Conservation (phyloP, 768 basidiomycete genomes). For the Collybia nuda region DNA sequence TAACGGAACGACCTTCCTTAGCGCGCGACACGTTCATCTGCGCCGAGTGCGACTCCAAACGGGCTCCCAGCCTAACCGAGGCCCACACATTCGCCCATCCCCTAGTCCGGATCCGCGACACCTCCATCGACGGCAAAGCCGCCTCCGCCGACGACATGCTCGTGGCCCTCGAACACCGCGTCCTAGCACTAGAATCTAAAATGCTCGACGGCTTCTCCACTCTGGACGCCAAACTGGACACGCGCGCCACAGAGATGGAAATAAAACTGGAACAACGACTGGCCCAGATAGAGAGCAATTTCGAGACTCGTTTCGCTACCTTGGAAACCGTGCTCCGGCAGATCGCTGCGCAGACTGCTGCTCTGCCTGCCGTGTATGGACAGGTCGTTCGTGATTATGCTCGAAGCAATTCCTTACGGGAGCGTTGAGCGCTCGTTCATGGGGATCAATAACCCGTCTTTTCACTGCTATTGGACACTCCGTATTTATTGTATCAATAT, state of each 20-base stretch:
- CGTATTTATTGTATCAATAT: too few species aligned
- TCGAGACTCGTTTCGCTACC: constrained; percentile 18
- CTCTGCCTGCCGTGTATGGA: constrained; percentile 25
- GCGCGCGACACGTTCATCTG: constrained; percentile 32
- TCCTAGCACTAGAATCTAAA: constrained; percentile 27
- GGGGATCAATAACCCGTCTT: too few species aligned
- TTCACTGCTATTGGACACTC: too few species aligned
- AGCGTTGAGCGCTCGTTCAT: not conserved
- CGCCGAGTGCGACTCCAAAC: constrained; percentile 25
- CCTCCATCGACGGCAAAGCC: constrained; percentile 12
- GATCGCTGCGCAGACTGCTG: constrained; percentile 23
- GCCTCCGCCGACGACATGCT: constrained; percentile 25
- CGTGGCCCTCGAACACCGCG: constrained; percentile 25
- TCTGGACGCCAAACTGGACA: constrained; percentile 22
- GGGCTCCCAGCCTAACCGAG: constrained; percentile 5
- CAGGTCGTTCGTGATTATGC: constrained; percentile 19
- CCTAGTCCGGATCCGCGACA: constrained; percentile 26
- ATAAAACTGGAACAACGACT: constrained; percentile 17
- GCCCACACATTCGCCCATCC: constrained; percentile 20
- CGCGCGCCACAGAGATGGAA: constrained; percentile 24
- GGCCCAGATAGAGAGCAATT: constrained; percentile 8
- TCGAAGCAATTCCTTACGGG: constrained; percentile 5
- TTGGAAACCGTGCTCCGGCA: constrained; percentile 21
- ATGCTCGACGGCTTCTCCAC: constrained; percentile 23
- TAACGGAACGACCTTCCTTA: constrained; percentile 3